Base-by-base conservation (phyloP, 148 eudicot genomes). In the Nepenthes gracilis region DNA sequence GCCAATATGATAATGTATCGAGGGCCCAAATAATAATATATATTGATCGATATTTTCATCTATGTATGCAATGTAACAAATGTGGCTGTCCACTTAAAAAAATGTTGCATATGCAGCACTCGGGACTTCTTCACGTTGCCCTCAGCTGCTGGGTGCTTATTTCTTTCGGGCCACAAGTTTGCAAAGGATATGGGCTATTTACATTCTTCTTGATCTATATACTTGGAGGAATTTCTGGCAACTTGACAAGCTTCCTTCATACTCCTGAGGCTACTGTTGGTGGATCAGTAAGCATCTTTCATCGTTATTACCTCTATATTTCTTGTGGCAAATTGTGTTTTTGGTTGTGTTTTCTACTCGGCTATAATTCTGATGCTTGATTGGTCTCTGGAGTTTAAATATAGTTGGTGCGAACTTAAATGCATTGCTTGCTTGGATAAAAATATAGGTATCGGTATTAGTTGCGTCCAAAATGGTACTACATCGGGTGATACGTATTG, bases 211-310 rank as follows among this genome's bases (percentile, higher is more conserved):
- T 89, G 63, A 76, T 89, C 33, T 89, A 78, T 53, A 35, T 83
- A 57, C 90, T 89, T 35, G 97, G 96, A 47, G 97, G 97, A 55
- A 70, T 89, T 70, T 83, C 86, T 6, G 90, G 90, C 63, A 89
- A 83, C 70, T 67, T 86, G 62, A 65, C 81, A 61, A 89, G 96
- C 71, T 89, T 85, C 77, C 83, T 83, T 52, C 93, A 89, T 60
- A 85, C 87, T 2, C 74, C 96, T 35, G 90, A 81, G 43, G 76
- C 93, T 58, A 79, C 96, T 49, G 96, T 89, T 61, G 90, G 96
- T 50, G 96, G 96, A 68, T 83, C 93, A 60, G 96, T 89, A 80
- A 69, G 85, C 6, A 52, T 52, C 8, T 52, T 32, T 5, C 54
- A 64, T 13, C 45, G 43, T 45, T 58, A 4, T 33, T 3, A 66